A percentile compares a stretch with the other conserved stretches of the same genome.
These are phyloP conservation scores for Wallacemonas collosoma DNA, from an alignment of 208 protist genomes.

Conservation along the genomic window DNA sequence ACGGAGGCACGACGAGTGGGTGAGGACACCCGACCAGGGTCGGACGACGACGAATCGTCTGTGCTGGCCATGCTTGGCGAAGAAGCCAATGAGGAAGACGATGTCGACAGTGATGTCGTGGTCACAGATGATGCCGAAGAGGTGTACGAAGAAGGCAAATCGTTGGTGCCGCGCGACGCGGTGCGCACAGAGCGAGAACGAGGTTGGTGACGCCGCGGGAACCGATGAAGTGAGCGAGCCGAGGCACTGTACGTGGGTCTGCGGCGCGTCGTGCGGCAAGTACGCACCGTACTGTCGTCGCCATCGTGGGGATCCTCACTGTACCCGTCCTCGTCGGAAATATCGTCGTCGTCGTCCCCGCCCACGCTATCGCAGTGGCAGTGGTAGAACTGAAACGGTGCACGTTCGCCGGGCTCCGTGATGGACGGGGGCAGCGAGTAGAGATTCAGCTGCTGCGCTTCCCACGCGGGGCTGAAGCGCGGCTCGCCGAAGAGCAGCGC, in stretches of 20 bases:
- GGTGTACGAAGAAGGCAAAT: background rate
- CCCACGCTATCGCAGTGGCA: constrained; percentile 10
- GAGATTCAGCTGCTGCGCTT: constrained; percentile 13
- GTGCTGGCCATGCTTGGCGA: background rate
- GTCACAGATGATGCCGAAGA: background rate
- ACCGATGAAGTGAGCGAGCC: too few species aligned
- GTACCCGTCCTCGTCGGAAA: constrained; percentile 20
- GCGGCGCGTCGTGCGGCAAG: background rate
- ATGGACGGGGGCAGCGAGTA: constrained; percentile 4
- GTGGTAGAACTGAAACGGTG: constrained; percentile 7
- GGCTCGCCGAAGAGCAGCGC: constrained; percentile 33
- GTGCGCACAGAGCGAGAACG: background rate
- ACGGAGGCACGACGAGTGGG: background rate
- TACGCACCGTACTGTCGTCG: background rate
- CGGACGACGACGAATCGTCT: background rate
- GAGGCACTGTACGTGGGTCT: background rate
- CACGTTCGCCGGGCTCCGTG: constrained; percentile 11
- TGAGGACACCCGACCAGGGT: background rate
- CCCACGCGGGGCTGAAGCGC: constrained; percentile 11
- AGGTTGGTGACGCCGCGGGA: background rate
- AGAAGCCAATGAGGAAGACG: background rate
- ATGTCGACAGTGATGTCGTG: background rate
- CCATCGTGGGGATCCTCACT: background rate
- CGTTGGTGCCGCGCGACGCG: background rate
- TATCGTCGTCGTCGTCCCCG: constrained; percentile 2